Evolutionary conservation across 177 flowering plant species (phyloP), one percentile per base, ranked within the genome.

Genomic region (Telopea speciosissima): DNA sequence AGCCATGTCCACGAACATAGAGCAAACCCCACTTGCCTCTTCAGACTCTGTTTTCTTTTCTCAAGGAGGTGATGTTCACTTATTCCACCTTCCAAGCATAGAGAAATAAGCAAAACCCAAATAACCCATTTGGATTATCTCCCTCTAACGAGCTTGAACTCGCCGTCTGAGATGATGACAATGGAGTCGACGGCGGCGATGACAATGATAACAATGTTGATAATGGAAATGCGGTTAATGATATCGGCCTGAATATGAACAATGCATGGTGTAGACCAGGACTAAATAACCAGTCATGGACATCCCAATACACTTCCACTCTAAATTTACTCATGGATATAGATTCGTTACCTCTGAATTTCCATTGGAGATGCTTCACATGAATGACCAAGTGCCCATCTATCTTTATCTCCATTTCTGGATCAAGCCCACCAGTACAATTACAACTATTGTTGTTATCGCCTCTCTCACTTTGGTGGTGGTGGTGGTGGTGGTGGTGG

Each of bases 301-400:
- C 92, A 81, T 93, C 97, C 96, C 96, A 93, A 72, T 77, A 93
- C 0, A 93, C 91, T 75, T 93, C 97, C 3, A 93, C 78, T 76
- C 87, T 83, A 24, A 70, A 58, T 71, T 85, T 89, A 66, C 84
- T 81, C 10, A 90, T 70, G 67, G 78, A 75, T 62, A 93, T 80
- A 14, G 82, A 78, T 67, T 90, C 90, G 70, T 91, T 93, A 63
- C 97, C 97, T 79, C 97, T 83, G 61, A 93, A 93, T 70, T 93
- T 91, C 93, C 97, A 90, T 42, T 91, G 95, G 8, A 93, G 83
- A 64, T 89, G 89, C 83, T 85, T 91, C 19, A 91, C 96, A 72
- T 86, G 87, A 62, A 91, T 80, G 17, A 78, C 86, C 63, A 85
- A 66, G 54, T 83, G 74, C 81, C 97, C 96, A 76, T 93, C 98